Conservation (phyloP, 176 grass and related monocot genomes). For the Oropetium thomaeum region DNA sequence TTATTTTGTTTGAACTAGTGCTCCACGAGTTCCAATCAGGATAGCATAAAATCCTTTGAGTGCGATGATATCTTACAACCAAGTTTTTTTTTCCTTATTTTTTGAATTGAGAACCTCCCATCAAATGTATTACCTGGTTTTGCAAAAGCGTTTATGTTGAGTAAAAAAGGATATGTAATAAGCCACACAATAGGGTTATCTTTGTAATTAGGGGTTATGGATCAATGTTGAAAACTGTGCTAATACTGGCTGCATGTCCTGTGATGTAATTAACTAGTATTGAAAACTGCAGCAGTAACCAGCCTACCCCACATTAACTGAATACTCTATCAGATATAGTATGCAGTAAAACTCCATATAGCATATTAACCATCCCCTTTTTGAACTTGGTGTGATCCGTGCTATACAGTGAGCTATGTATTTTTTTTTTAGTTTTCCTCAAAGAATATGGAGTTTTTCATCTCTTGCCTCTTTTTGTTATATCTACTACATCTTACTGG, state of each 20-base stretch:
- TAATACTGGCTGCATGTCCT: background rate
- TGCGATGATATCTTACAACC: background rate
- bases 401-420: background rate
- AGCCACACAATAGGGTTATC: constrained; percentile 7
- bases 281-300: background rate
- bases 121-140: constrained; percentile 2
- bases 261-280: background rate
- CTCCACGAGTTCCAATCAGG: background rate
- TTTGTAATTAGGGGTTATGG: background rate
- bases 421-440: background rate
- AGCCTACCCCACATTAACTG: background rate
- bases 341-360: background rate
- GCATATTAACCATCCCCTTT: background rate
- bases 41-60: background rate
- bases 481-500: constrained; percentile 12
- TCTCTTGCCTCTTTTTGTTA: background rate
- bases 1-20: background rate
- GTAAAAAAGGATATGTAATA: background rate
- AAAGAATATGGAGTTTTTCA: background rate
- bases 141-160: background rate
- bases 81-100: background rate
- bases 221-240: background rate
- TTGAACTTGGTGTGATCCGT: background rate
- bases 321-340: background rate
- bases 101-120: constrained; percentile 1